Base-by-base conservation (phyloP, 768 basidiomycete species). In the Thelephora aurantiotincta region DNA sequence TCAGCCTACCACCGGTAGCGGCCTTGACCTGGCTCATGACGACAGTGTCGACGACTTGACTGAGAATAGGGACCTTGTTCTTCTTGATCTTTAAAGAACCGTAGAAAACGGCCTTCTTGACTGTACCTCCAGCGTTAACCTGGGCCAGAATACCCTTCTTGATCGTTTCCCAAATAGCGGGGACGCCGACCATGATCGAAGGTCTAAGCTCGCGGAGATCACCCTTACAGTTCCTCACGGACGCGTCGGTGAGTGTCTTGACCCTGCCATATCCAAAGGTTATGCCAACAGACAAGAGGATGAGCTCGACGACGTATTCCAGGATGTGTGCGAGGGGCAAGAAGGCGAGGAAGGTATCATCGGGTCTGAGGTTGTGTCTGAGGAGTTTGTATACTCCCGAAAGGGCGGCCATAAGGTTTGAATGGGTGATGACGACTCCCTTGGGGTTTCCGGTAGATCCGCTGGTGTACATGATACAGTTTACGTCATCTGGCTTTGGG, bases 141-240 rank as follows among this genome's bases (percentile, higher is more conserved):
- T 91, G 90, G 50, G 71, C 61, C 9, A 91, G 57, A 59, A 99
- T 93, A 30, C 92, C 92, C 68, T 99, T 99, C 50, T 93, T 80
- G 54, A 97, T 97, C 47, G 78, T 82, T 65, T 99, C 94, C 91
- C 91, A 99, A 0, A 98, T 86, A 2, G 92, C 88, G 1, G 94
- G 94, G 1, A 98, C 94, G 46, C 91, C 94, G 46, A 89, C 77
- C 75, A 98, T 81, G 65, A 96, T 80, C n/a, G 80, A 73, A 5
- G 94, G 94, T 37, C 71, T 66, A 70, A 96, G 86, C 11, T 79
- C 72, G 46, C 71, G 70, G 57, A 99, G 78, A 60, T 98, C 94
- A 44, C 94, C 94, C 49, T 82, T 74, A 63, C 80, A 84, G 59
- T 87, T 82, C 41, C 91, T 79, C 16, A 94, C 89, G n/a, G 82